Percentiles rank a stretch among this genome's conserved stretches.
These are phyloP conservation scores for Magnaporthiopsis poae DNA, from an alignment of 2,329 filamentous ascomycete species.

Conservation along the genomic window DNA sequence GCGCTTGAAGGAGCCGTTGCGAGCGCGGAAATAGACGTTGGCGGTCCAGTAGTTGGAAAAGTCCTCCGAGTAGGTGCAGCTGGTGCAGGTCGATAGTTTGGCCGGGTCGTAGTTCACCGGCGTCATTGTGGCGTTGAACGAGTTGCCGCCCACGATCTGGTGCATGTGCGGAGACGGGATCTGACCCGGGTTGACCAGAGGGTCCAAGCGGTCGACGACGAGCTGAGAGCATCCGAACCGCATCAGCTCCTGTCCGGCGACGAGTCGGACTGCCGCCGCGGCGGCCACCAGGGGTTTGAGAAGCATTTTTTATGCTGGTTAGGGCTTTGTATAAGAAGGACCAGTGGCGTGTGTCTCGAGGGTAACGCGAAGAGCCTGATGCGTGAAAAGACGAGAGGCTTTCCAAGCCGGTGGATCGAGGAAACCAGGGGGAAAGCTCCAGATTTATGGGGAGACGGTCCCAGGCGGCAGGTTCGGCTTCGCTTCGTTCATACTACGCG, in stretches of 20 bases:
- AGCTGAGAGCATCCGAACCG: slow-evolving; percentile 27
- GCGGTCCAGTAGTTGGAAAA: slow-evolving; percentile 26
- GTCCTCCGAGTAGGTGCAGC: slow-evolving; percentile 18
- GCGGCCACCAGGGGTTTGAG: slow-evolving; percentile 18
- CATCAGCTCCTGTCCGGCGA: slow-evolving; percentile 25
- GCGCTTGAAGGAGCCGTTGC: slow-evolving; percentile 13
- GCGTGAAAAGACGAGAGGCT: too few species aligned
- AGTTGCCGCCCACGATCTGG: slow-evolving; percentile 17
- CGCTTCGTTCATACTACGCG: background rate
- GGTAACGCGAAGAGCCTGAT: too few species aligned
- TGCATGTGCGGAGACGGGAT: slow-evolving; percentile 13
- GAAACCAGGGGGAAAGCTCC: background rate
- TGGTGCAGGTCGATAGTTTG: slow-evolving; percentile 12
- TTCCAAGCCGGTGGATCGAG: background rate
- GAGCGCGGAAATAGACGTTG: slow-evolving; percentile 14
- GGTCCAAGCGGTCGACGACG: slow-evolving; percentile 21
- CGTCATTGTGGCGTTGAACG: slow-evolving; percentile 21
- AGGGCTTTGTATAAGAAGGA: slow-evolving; percentile 24
- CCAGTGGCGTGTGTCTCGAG: background rate
- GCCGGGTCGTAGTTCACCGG: slow-evolving; percentile 8
- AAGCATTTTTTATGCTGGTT: slow-evolving; percentile 16
- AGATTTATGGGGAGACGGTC: background rate
- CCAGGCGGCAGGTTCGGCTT: background rate
- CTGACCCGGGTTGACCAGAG: slow-evolving; percentile 13
- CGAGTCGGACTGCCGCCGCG: slow-evolving; percentile 15